These are phyloP conservation scores for Mimosa pudica DNA, from an alignment of 306 rosid species.

Conservation along the genomic window DNA sequence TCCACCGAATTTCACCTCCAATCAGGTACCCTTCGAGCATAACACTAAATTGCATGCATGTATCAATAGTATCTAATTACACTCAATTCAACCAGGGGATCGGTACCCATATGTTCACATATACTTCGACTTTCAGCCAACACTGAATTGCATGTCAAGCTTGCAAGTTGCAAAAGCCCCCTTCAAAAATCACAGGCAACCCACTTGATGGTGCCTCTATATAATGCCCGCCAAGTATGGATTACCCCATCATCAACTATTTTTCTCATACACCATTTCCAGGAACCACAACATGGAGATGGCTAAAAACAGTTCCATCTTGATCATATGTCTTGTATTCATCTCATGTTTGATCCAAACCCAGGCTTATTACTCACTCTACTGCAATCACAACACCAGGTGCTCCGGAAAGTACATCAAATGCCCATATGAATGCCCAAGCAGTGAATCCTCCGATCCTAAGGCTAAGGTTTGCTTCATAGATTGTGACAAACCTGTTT, in stretches of 20 bases:
- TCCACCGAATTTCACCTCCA: background rate
- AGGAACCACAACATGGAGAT: constrained; percentile 19
- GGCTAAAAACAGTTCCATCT: constrained; percentile 5
- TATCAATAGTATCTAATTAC: background rate
- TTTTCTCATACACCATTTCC: background rate
- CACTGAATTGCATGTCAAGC: constrained; percentile 33
- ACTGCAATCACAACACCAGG: constrained; percentile 12
- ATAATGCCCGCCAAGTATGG: constrained; percentile 15
- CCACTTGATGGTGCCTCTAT: constrained; percentile 19
- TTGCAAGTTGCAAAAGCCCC: background rate
- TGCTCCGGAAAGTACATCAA: constrained; percentile 28
- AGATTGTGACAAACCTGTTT: constrained; percentile 48
- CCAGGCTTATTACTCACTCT: constrained; percentile 28
- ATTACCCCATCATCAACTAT: background rate
- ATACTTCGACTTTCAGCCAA: constrained; percentile 21
- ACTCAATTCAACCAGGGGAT: background rate
- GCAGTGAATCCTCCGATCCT: constrained; percentile 39
- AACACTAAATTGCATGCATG: background rate
- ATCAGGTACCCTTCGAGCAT: background rate
- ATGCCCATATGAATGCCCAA: constrained; percentile 37
- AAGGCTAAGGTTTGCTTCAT: constrained; percentile 48
- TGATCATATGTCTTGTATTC: background rate
- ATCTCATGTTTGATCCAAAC: constrained; percentile 28
- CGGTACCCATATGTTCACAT: constrained; percentile 30
- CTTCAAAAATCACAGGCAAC: background rate